Base-by-base conservation (phyloP, 331 rosid genomes). In the Malus hybrid region DNA sequence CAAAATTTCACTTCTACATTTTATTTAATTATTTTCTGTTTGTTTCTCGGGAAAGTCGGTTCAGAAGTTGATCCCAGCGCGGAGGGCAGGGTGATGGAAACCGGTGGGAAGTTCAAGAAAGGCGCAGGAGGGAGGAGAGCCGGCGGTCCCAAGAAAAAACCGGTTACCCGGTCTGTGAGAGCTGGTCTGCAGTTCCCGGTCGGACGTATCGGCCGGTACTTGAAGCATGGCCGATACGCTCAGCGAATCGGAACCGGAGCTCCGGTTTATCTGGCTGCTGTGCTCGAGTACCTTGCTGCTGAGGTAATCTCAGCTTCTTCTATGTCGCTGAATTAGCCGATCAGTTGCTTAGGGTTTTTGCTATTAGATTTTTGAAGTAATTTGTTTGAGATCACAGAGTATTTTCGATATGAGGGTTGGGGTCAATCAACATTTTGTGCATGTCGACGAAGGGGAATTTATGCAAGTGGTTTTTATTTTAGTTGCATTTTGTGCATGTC, bases 161-260 rank as follows among this genome's bases (percentile, higher is more conserved):
- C 85, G 15, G 87, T 84, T 33, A 20, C 85, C n/a, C 83, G 87
- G 28, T 84, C 87, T 12, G 80, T 79, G 10, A 84, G 56, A 48
- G 87, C 87, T 32, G 85, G 87, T 20, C 74, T 84, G 42, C 87
- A 84, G 73, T 84, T 84, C 57, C 87, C 87, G 0, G 87, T 84
- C 18, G 85, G 87, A 65, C 69, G 87, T 59, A 81, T 85, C 50
- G 85, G 85, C 3, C 76, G 83, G 32, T 85, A 85, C 71, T 76
- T 85, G 81, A 85, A 85, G 81, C 76, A 78, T 15, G 88, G 88
- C 19, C 81, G 83, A 5, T 85, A 81, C 42, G n/a, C 88, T 68
- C 48, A 67, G 52, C 74, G 88, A 2, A 79, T 85, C 33, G 88
- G 85, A 72, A 75, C 79, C 6, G 85, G 88, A 48, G 88, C 85